Evolutionary conservation across 2,329 filamentous ascomycete genomes (phyloP).

Genomic region (Penicillium sp.): DNA sequence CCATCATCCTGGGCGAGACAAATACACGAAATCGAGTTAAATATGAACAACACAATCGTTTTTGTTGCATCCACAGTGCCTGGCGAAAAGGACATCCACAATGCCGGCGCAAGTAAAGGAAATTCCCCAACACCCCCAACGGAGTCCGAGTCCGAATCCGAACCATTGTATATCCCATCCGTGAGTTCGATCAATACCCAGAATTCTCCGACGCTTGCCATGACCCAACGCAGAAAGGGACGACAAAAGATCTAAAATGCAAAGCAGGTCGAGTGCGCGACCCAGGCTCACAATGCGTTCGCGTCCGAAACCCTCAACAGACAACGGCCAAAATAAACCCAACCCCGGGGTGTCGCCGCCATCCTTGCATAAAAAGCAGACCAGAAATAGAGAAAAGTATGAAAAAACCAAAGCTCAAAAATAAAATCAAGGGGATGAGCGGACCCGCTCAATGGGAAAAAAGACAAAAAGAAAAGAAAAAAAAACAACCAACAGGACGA

Average conservation of each 20-base stretch:
- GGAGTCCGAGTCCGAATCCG: conserved; percentile 36
- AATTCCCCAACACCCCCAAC: conserved; percentile 39
- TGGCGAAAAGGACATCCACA: conserved; percentile 23
- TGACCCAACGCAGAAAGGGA: conserved; percentile 34
- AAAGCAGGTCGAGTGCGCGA: conserved; percentile 25
- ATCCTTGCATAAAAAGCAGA: conserved; percentile 11
- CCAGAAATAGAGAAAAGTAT: conserved; percentile 2
- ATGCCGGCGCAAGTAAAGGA: conserved; percentile 34
- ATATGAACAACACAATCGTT: conserved; percentile 34
- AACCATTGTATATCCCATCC: conserved; percentile 38
- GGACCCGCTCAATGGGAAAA: conserved; percentile 19
- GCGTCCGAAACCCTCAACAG: conserved; percentile 16
- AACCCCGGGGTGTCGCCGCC: conserved; percentile 13
- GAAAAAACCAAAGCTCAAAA: conserved; percentile 12
- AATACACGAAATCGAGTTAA: conserved; percentile 13
- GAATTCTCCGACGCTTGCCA: conserved; percentile 39
- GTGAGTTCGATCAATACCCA: conserved; percentile 38
- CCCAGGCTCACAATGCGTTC: conserved; percentile 24
- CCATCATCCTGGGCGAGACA: background rate
- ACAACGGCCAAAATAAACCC: conserved; percentile 13
- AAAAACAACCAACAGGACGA: conserved; percentile 20
- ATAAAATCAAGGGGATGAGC: conserved; percentile 16
- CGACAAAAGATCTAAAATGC: conserved; percentile 31
- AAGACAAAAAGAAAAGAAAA: conserved; percentile 23
- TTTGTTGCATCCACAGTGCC: conserved; percentile 32